Conservation (phyloP, 768 basidiomycete species). For the Xanthoconium stramineum region DNA sequence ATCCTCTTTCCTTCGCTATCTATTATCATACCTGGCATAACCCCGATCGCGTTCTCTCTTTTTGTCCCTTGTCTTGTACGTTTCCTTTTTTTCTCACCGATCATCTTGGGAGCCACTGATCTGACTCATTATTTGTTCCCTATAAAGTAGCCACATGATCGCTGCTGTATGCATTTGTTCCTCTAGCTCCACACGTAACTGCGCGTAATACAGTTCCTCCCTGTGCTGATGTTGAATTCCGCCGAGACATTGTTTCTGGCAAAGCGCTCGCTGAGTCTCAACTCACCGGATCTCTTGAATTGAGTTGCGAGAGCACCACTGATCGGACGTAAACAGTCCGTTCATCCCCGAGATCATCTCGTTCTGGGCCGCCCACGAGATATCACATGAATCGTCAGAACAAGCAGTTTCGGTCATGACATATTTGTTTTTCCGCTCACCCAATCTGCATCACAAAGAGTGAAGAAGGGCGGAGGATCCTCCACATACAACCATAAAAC, state of each 20-base stretch:
- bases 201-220: constrained; percentile 13
- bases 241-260: constrained; percentile 18
- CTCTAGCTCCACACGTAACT: constrained; percentile 14
- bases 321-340: constrained; percentile 9
- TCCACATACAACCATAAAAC: neutral
- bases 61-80: constrained; percentile 13
- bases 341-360: constrained; percentile 7
- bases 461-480: neutral
- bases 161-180: constrained; percentile 20
- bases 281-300: constrained; percentile 7
- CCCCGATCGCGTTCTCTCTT: constrained; percentile 19
- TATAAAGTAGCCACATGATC: constrained; percentile 18
- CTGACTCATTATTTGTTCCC: constrained; percentile 15
- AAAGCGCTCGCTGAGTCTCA: constrained; percentile 16
- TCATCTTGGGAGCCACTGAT: constrained; percentile 4
- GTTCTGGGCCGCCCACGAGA: neutral
- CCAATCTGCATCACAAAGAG: neutral
- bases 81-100: constrained; percentile 20
- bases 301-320: constrained; percentile 11
- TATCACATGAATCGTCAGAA: constrained; percentile 20
- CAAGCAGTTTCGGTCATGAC: neutral
- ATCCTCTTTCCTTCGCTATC: constrained; percentile 11
- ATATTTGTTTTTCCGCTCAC: constrained; percentile 1
- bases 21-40: constrained; percentile 19
- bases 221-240: constrained; percentile 7